These are phyloP conservation scores for Penicillium sp. DNA, from an alignment of 2,329 filamentous ascomycete genomes.

Conservation along the genomic window DNA sequence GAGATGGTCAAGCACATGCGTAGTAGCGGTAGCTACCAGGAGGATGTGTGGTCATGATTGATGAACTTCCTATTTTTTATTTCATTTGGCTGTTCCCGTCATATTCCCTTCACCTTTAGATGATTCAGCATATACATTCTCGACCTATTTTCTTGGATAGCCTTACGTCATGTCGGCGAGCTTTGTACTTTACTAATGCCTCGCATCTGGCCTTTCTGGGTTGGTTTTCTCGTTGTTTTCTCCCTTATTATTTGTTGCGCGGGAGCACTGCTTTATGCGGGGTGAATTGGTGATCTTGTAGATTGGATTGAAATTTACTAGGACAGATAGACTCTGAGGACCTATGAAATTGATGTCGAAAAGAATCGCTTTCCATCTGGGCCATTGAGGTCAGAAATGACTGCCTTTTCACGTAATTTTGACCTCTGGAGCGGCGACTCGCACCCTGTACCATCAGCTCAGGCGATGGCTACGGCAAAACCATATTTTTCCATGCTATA, in stretches of 20 bases:
- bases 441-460: no score
- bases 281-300: neutral
- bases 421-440: neutral
- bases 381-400: neutral
- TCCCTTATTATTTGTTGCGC: neutral
- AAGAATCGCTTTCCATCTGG: neutral
- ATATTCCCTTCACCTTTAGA: slow-evolving; percentile 26
- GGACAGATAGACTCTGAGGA: neutral
- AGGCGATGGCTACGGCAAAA: no score
- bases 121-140: slow-evolving; percentile 27
- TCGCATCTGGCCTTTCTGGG: neutral
- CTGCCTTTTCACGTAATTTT: neutral
- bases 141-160: slow-evolving; percentile 13
- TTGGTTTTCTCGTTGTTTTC: neutral
- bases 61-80: slow-evolving; percentile 13
- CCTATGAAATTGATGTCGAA: neutral
- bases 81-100: slow-evolving; percentile 18
- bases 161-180: slow-evolving; percentile 7
- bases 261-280: neutral
- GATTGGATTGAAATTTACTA: neutral
- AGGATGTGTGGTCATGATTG: slow-evolving; percentile 65
- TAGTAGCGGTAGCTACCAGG: slow-evolving; percentile 93
- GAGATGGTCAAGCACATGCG: slow-evolving; percentile 98
- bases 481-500: no score
- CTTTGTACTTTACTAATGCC: slow-evolving; percentile 3